Conservation (phyloP, 2,329 filamentous ascomycete species). For the Phialophora chinensis region DNA sequence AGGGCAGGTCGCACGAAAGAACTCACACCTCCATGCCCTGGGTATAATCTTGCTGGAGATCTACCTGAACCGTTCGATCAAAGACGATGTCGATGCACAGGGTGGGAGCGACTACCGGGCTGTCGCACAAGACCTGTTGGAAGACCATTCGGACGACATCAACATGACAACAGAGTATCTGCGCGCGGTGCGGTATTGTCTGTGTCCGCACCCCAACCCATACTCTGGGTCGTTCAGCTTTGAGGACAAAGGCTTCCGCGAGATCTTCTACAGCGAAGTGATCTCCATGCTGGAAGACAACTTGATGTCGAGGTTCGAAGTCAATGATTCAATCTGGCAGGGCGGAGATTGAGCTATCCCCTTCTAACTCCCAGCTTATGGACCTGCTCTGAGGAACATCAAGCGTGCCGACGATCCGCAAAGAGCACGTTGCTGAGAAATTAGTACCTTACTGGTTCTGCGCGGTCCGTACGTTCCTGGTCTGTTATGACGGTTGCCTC, state of each 20-base stretch:
- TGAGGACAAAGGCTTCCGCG: constrained; percentile 16
- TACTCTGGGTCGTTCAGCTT: constrained; percentile 11
- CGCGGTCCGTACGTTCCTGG: too few relatives aligned
- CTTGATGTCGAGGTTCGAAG: constrained; percentile 5
- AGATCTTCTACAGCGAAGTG: constrained; percentile 38
- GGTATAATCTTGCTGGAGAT: constrained; percentile 12
- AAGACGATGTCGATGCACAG: background rate
- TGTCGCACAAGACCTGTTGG: background rate
- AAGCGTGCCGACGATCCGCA: too few relatives aligned
- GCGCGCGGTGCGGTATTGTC: constrained; percentile 5
- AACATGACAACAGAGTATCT: constrained; percentile 6
- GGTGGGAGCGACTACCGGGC: constrained; percentile 1
- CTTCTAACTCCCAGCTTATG: too few relatives aligned
- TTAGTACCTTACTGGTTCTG: too few relatives aligned
- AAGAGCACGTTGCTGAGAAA: too few relatives aligned
- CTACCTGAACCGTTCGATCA: constrained; percentile 9
- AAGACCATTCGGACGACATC: constrained; percentile 4
- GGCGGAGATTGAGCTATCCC: too few relatives aligned
- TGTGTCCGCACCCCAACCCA: constrained; percentile 3
- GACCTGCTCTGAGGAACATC: too few relatives aligned
- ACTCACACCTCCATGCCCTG: background rate
- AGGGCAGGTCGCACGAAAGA: background rate
- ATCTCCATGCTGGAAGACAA: constrained; percentile 40
- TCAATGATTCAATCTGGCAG: background rate
- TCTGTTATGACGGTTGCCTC: too few relatives aligned